Evolutionary conservation across 1,284 basidiomycete species (phyloP), one percentile per base, ranked within the genome.

Genomic region (Microbotryum silenes-acaulis): DNA sequence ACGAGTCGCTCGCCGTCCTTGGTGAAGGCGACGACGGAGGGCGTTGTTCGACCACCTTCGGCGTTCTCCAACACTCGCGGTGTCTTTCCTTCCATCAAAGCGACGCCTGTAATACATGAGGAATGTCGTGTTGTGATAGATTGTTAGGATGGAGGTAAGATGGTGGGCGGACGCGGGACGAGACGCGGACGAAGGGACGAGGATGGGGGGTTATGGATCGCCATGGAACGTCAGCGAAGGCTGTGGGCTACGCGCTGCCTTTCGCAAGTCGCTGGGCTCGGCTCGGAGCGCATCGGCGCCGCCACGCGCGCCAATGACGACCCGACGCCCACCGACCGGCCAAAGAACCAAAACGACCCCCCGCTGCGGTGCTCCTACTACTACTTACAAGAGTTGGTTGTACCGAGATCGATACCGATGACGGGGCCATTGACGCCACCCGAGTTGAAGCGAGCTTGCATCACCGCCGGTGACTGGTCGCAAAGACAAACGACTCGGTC

Each of bases 11-110:
- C 71, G 72, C 79, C 80, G 47, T 79, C 77, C 78, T 97, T 97
- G 69, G 93, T 92, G 83, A 98, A 98, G 49, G 94, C 96, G 69
- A 98, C 91, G 62, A 97, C 91, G 56, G 94, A 98, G 10, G 96
- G 96, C 33, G 94, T 98, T 69, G 94, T 97, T 73, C 94, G 86
- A 66, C 89, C 90, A 81, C 94, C 94, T 81, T 98, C 94, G 14
- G 92, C 80, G 81, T 98, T 97, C 79, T 97, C 94, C 72, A 98
- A 88, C 69, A 98, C 94, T 71, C 90, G 87, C 60, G 93, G 84
- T 53, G 85, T 87, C 67, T 69, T 69, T 46, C 67, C 67, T 59
- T 69, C 67, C 62, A 66, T 69, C 47, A 69, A 18, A 21, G 67
- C 64, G 9, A 69, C 67, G 37, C 37, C 37, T 42, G 37, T 42